phyloP scores from a whole-genome alignment of 1,284 basidiomycete genomes.

The Coniferiporia sulphurascens region DNA sequence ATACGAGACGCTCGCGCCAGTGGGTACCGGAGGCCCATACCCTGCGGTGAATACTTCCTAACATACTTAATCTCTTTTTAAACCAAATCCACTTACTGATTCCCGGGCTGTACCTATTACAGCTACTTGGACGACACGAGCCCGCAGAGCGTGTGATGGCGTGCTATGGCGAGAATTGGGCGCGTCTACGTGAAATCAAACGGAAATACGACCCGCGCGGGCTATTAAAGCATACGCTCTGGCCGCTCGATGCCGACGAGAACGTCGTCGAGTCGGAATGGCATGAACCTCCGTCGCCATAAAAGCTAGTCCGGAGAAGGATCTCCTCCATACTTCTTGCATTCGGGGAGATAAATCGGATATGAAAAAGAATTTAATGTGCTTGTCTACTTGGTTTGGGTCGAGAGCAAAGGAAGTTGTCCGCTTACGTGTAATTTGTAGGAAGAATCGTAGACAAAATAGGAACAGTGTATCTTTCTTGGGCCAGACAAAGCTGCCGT shows the following conservation, averaged over 20 bases:
- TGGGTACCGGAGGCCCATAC: slow-evolving; percentile 72
- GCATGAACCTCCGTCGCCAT: slow-evolving; percentile 54
- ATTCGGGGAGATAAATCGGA: too few species aligned
- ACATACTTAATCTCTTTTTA: not conserved
- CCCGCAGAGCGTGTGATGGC: slow-evolving; percentile 54
- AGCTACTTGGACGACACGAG: slow-evolving; percentile 79
- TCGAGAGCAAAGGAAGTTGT: too few species aligned
- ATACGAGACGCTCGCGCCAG: slow-evolving; percentile 56
- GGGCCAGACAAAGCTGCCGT: not conserved
- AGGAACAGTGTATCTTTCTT: not conserved
- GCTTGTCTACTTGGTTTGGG: too few species aligned
- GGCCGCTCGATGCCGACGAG: slow-evolving; percentile 62
- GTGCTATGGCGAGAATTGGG: slow-evolving; percentile 72
- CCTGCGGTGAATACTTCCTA: slow-evolving; percentile 60
- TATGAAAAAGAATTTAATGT: too few species aligned
- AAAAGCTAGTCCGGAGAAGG: not conserved
- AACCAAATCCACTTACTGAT: slow-evolving; percentile 18
- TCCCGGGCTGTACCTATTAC: slow-evolving; percentile 19
- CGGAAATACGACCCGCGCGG: slow-evolving; percentile 67
- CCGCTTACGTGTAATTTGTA: too few species aligned
- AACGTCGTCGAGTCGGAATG: slow-evolving; percentile 41
- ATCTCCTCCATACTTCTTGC: too few species aligned
- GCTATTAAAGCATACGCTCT: slow-evolving; percentile 70
- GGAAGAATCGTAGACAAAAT: not conserved
- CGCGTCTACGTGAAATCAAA: slow-evolving; percentile 65